A percentile compares a stretch with the other conserved stretches of the same genome.
These are phyloP conservation scores for Lentinula sp. DNA, from an alignment of 768 basidiomycete species.

Conservation along the genomic window DNA sequence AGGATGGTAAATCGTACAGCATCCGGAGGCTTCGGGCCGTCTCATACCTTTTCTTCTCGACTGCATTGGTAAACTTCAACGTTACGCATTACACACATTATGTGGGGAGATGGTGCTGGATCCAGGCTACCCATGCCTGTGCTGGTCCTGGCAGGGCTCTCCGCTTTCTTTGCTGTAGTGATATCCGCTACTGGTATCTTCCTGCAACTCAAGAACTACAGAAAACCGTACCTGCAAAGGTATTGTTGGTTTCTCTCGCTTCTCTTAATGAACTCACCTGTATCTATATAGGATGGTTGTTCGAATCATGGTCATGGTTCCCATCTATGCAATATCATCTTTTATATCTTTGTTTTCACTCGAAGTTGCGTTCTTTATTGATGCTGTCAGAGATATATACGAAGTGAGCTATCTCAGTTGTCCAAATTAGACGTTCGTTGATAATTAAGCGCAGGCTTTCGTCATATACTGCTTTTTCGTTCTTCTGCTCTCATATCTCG, in stretches of 20 bases:
- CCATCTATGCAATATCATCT: constrained; percentile 86
- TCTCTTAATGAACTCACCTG: background rate
- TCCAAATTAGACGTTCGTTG: background rate
- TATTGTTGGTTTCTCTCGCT: constrained; percentile 23
- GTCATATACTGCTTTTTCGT: constrained; percentile 93
- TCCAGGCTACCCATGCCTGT: constrained; percentile 19
- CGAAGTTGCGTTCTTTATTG: constrained; percentile 94
- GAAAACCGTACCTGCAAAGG: constrained; percentile 78
- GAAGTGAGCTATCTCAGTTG: constrained; percentile 53
- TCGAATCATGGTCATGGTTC: constrained; percentile 96
- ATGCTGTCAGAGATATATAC: constrained; percentile 91
- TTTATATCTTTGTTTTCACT: constrained; percentile 91
- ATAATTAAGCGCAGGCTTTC: constrained; percentile 54
- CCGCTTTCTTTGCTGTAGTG: constrained; percentile 61
- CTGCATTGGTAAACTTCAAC: background rate
- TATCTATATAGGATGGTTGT: constrained; percentile 65
- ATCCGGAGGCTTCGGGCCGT: background rate
- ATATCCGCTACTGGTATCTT: constrained; percentile 72
- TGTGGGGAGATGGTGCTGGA: constrained; percentile 5
- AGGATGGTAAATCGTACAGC: constrained; percentile 10
- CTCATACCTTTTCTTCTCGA: background rate
- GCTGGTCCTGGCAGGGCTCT: constrained; percentile 55
- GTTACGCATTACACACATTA: background rate
- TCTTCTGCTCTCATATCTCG: constrained; percentile 76
- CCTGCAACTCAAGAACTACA: constrained; percentile 81